phyloP scores from a whole-genome alignment of 768 basidiomycete species.

The Termitomyces sp. region DNA sequence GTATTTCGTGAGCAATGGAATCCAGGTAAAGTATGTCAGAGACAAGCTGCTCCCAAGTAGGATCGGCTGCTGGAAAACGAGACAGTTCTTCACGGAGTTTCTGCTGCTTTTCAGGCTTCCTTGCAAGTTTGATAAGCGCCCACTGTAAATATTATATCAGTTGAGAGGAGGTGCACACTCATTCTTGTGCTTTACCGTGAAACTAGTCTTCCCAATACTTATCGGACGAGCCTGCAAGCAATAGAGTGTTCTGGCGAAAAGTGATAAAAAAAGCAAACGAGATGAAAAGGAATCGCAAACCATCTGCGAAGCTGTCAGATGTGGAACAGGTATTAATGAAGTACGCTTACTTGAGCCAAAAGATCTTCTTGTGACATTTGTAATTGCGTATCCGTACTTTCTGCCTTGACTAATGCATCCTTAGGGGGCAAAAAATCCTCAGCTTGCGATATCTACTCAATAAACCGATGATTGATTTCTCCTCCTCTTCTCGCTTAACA shows the following conservation, averaged over 20 bases:
- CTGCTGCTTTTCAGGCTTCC: slow-evolving; percentile 37
- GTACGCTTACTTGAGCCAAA: slow-evolving; percentile 26
- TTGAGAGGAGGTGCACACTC: not conserved
- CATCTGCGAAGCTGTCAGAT: slow-evolving; percentile 11
- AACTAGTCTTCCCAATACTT: slow-evolving; percentile 20
- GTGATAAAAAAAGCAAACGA: not conserved
- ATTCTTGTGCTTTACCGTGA: slow-evolving; percentile 23
- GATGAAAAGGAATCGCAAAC: not conserved
- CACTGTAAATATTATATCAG: slow-evolving; percentile 27
- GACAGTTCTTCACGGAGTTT: slow-evolving; percentile 47
- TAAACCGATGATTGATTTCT: slow-evolving; percentile 26
- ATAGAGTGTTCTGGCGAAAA: slow-evolving; percentile 26
- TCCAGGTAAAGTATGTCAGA: slow-evolving; percentile 39
- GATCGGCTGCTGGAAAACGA: slow-evolving; percentile 37
- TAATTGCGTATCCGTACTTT: slow-evolving; percentile 20
- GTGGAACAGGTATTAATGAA: not conserved
- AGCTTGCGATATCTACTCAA: slow-evolving; percentile 3
- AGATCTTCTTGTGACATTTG: slow-evolving; percentile 37
- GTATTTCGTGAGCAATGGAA: too few relatives aligned
- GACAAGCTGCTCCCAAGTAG: slow-evolving; percentile 49
- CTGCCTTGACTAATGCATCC: slow-evolving; percentile 25
- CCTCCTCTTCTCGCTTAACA: slow-evolving; percentile 19
- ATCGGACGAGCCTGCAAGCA: slow-evolving; percentile 43
- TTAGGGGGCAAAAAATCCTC: not conserved
- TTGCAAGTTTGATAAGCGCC: slow-evolving; percentile 53